phyloP scores from a whole-genome alignment of 139 green algal genomes.

The Pycnococcus provasolii region DNA sequence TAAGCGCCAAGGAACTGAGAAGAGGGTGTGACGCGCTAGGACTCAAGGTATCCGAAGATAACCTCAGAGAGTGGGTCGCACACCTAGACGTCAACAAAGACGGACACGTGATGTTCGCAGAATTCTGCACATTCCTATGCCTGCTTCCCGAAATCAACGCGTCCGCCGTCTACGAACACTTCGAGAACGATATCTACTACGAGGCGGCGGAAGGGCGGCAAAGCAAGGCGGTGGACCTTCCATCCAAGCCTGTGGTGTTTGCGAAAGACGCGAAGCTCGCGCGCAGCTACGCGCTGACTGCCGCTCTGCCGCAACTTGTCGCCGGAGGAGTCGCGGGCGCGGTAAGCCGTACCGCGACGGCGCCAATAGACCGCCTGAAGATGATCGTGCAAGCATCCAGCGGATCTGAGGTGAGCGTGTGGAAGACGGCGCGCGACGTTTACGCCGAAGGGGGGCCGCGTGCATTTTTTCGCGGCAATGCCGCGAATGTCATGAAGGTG shows the following conservation, averaged over 20 bases:
- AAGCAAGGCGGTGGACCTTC: background rate
- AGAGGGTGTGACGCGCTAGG: background rate
- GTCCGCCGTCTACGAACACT: background rate
- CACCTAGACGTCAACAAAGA: background rate
- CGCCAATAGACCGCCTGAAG: constrained; percentile 82
- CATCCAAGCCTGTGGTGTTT: background rate
- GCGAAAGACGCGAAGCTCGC: background rate
- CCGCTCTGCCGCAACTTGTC: constrained; percentile 3
- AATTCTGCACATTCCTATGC: background rate
- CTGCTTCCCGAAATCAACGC: background rate
- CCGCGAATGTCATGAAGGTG: constrained; percentile 37
- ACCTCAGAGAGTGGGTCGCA: background rate
- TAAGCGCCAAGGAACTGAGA: background rate
- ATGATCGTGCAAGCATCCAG: constrained; percentile 56
- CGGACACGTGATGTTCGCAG: background rate
- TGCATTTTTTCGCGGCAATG: constrained; percentile 40
- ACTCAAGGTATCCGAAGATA: background rate
- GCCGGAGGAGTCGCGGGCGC: constrained; percentile 62
- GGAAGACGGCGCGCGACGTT: background rate
- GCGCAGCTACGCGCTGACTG: background rate
- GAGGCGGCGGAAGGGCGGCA: background rate
- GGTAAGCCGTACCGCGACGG: constrained; percentile 73
- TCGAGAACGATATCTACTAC: background rate
- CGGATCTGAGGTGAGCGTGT: background rate
- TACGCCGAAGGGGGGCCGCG: constrained; percentile 14